These are phyloP conservation scores for Boechera retrofracta DNA, from an alignment of 345 rosid species.

Conservation along the genomic window DNA sequence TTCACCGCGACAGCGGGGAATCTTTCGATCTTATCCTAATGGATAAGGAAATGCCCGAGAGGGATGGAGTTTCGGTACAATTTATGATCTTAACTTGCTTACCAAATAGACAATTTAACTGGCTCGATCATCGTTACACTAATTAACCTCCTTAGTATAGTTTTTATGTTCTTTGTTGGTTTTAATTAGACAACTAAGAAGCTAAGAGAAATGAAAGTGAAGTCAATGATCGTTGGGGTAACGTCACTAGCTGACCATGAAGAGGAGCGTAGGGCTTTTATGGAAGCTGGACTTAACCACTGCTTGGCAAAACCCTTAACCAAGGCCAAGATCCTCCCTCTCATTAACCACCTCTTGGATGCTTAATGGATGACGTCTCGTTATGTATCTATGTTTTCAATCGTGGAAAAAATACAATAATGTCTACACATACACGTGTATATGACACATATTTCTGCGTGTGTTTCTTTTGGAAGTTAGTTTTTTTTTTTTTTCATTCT, in stretches of 20 bases:
- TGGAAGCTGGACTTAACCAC: constrained; percentile 47
- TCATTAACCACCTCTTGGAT: constrained; percentile 36
- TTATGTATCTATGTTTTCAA: neutral
- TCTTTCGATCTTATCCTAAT: constrained; percentile 45
- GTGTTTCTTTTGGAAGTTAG: neutral
- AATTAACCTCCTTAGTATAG: neutral
- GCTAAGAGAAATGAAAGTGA: constrained; percentile 49
- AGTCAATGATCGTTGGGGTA: constrained; percentile 44
- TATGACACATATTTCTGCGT: neutral
- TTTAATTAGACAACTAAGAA: constrained; percentile 42
- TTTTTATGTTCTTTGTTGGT: constrained; percentile 1
- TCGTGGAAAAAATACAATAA: constrained; percentile 3
- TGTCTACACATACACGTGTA: constrained; percentile 15
- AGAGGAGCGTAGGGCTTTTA: constrained; percentile 37
- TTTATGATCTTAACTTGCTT: neutral
- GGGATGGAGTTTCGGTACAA: constrained; percentile 44
- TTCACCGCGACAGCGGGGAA: constrained; percentile 28
- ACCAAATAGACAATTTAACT: neutral
- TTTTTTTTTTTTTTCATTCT: neutral
- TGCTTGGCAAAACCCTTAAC: constrained; percentile 44
- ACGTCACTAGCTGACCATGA: constrained; percentile 37
- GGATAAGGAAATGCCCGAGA: constrained; percentile 48
- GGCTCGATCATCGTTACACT: constrained; percentile 4
- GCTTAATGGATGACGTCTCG: constrained; percentile 24
- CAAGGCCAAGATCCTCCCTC: constrained; percentile 31